Conservation (phyloP, 1,139 yeast genomes). For the Suhomyces guaymorum region DNA sequence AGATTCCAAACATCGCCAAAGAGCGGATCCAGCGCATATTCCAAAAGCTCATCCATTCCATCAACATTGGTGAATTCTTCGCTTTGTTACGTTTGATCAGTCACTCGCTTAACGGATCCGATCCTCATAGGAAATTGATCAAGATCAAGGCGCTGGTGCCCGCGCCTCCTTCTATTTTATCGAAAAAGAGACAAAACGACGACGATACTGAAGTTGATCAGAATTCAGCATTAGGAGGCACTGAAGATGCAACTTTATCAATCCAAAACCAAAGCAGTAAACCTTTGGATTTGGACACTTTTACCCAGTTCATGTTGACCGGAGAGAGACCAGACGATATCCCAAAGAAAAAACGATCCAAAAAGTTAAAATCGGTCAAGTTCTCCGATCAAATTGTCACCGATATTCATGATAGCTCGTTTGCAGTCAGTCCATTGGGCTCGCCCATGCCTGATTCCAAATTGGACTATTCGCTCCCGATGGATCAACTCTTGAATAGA, state of each 20-base stretch:
- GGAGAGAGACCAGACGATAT: slow-evolving; percentile 61
- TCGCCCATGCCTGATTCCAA: slow-evolving; percentile 28
- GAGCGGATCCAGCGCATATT: slow-evolving; percentile 53
- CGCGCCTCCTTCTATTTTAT: slow-evolving; percentile 65
- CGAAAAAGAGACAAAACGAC: slow-evolving; percentile 52
- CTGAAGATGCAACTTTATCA: slow-evolving; percentile 4
- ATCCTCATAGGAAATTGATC: slow-evolving; percentile 55
- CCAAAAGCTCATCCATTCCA: slow-evolving; percentile 46
- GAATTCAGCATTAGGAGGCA: slow-evolving; percentile 29
- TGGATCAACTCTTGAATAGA: slow-evolving; percentile 64
- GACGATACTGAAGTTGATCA: slow-evolving; percentile 36
- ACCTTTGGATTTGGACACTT: slow-evolving; percentile 67
- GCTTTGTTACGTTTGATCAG: slow-evolving; percentile 68
- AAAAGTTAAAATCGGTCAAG: slow-evolving; percentile 61
- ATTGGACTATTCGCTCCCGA: slow-evolving; percentile 62
- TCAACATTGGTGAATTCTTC: slow-evolving; percentile 75
- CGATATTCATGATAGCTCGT: slow-evolving; percentile 38
- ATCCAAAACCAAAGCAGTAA: slow-evolving; percentile 12
- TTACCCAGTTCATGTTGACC: slow-evolving; percentile 71
- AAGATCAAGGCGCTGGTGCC: slow-evolving; percentile 59
- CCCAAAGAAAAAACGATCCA: slow-evolving; percentile 31
- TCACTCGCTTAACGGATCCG: slow-evolving; percentile 50
- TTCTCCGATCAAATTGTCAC: slow-evolving; percentile 65
- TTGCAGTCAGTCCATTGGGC: slow-evolving; percentile 24
- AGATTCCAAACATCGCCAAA: slow-evolving; percentile 44